Evolutionary conservation across 495 filamentous ascomycete genomes (phyloP), one percentile per base, ranked within the genome.

Genomic region (Thozetella sp.): DNA sequence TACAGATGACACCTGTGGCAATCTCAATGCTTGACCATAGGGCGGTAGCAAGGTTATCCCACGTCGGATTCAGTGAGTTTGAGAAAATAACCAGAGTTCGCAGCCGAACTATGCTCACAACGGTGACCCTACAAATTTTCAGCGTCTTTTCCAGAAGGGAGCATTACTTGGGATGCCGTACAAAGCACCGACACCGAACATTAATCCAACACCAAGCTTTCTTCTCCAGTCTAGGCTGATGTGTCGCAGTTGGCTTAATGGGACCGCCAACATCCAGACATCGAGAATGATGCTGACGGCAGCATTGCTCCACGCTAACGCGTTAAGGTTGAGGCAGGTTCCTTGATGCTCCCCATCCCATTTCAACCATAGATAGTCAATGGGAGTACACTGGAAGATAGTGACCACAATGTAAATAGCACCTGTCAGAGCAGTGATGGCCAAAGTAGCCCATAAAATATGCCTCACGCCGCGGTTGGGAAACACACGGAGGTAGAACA

Each of bases 261-360:
- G 76, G 12, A 87, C 63, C 9, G 70, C 72, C 51, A 83, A 74
- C 53, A 82, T 78, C 56, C 77, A 60, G 3, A 78, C 25, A 61
- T 85, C 82, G 9, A 82, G 73, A 17, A 77, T 22, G 48, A 85
- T 83, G 60, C 79, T 82, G 23, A 85, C 62, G 1, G 68, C 75
- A 0, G 78, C 75, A 50, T 81, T 77, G 52, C 71, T 68, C 54
- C 80, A 78, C 54, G 74, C 79, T 53, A 83, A 71, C 17, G 72
- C 63, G 57, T 81, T 80, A 53, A 78, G 73, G 54, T 80, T 67
- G 53, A 85, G 69, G 64, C 77, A 80, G 55, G 68, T 69, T 23
- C 81, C 77, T 2, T 70, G 17, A 11, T 71, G 68, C 52, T 73
- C 63, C 10, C 64, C 69, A 55, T 77, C 73, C 77, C 77, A 80